Evolutionary conservation across 2,329 filamentous ascomycete species (phyloP).

Genomic region (Colletotrichum abscissum): DNA sequence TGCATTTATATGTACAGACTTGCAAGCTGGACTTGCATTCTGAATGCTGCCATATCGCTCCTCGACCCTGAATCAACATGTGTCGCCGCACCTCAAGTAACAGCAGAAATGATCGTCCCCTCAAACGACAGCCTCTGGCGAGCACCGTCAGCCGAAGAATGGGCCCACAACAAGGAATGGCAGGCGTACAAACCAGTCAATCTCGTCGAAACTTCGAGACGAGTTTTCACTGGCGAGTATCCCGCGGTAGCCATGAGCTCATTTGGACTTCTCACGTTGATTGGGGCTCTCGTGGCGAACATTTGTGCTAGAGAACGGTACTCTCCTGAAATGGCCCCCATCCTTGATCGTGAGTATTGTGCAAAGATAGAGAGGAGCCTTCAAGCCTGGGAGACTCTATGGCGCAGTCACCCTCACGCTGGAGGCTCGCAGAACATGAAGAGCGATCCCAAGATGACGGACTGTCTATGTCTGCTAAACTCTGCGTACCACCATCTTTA

Average conservation of each 20-base stretch:
- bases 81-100: background rate
- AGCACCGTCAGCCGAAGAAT: background rate
- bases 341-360: background rate
- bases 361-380: background rate
- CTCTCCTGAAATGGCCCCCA: background rate
- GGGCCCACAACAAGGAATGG: background rate
- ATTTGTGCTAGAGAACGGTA: background rate
- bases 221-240: background rate
- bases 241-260: too few relatives aligned
- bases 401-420: background rate
- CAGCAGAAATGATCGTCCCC: background rate
- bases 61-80: background rate
- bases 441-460: background rate
- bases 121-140: background rate
- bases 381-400: background rate
- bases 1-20: background rate
- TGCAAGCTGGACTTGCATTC: background rate
- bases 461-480: background rate
- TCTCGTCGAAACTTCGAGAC: background rate
- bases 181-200: background rate
- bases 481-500: background rate
- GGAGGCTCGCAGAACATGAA: too few relatives aligned
- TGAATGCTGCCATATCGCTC: background rate
- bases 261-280: too few relatives aligned
- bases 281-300: too few relatives aligned